phyloP scores from a whole-genome alignment of 2,329 filamentous ascomycete genomes.

The Alternaria conjuncta region DNA sequence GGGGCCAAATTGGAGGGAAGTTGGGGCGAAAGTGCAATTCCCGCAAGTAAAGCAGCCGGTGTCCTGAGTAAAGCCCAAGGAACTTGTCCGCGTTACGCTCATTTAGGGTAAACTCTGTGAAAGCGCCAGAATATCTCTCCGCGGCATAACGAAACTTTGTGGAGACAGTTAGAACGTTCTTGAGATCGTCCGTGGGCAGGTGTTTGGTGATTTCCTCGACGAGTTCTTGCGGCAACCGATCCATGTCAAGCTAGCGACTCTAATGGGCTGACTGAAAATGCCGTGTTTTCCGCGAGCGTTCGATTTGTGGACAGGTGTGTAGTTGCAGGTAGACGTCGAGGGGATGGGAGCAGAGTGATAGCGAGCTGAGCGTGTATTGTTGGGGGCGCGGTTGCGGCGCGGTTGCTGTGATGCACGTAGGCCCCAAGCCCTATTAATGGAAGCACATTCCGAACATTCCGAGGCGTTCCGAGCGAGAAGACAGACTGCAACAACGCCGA shows the following conservation, averaged over 20 bases:
- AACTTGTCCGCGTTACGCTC: conserved; percentile 12
- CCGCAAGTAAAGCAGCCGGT: conserved; percentile 15
- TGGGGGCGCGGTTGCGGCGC: not conserved
- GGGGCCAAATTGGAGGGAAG: not conserved
- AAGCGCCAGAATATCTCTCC: conserved; percentile 20
- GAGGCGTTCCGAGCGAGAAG: not conserved
- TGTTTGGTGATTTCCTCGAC: conserved; percentile 21
- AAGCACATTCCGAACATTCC: not conserved
- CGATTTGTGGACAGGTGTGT: not conserved
- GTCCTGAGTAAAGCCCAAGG: conserved; percentile 7
- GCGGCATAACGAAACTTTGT: conserved; percentile 12
- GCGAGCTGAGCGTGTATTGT: not conserved
- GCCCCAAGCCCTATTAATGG: not conserved
- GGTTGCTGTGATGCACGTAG: not conserved
- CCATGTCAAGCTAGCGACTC: conserved; percentile 6
- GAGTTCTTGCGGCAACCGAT: conserved; percentile 19
- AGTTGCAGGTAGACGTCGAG: not conserved
- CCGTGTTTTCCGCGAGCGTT: not conserved
- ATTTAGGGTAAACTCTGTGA: conserved; percentile 6
- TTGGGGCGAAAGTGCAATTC: not conserved
- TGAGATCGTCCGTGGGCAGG: conserved; percentile 16
- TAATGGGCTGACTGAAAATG: not conserved
- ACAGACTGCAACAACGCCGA: not conserved
- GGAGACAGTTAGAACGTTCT: conserved; percentile 17
- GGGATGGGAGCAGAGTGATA: not conserved